These are phyloP conservation scores for Sergeia podlipaevii DNA, from an alignment of 208 protist genomes.

Conservation along the genomic window DNA sequence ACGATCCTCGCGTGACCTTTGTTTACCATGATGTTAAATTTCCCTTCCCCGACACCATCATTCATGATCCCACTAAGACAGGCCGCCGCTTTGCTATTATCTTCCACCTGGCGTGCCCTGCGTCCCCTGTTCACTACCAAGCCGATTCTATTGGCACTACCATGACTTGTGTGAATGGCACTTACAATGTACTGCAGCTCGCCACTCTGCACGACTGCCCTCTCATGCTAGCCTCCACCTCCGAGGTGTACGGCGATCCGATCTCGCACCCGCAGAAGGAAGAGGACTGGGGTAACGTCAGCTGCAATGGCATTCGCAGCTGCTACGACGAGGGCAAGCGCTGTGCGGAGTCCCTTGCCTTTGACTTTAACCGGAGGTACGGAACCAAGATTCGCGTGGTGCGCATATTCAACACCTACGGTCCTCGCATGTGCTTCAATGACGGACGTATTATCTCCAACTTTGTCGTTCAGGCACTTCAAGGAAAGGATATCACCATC, in stretches of 20 bases:
- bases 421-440: conserved; percentile 92
- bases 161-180: conserved; percentile 91
- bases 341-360: conserved; percentile 88
- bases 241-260: conserved; percentile 95
- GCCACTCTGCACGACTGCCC: conserved; percentile 76
- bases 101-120: conserved; percentile 95
- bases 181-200: conserved; percentile 90
- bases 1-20: conserved; percentile 45
- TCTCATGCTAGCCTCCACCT: conserved; percentile 85
- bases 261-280: conserved; percentile 90
- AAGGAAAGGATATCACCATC: conserved; percentile 80
- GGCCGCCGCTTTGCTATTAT: conserved; percentile 73
- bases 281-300: conserved; percentile 90
- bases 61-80: not conserved
- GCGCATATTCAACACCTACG: conserved; percentile 97
- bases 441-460: conserved; percentile 96
- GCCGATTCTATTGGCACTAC: conserved; percentile 92
- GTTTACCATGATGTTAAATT: conserved; percentile 83
- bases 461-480: conserved; percentile 91
- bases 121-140: conserved; percentile 91
- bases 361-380: conserved; percentile 79
- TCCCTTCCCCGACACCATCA: conserved; percentile 14
- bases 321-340: conserved; percentile 98
- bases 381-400: conserved; percentile 83
- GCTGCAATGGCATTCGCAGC: conserved; percentile 79